Conservation (phyloP, 345 rosid genomes). For the Cochlearia excelsa region DNA sequence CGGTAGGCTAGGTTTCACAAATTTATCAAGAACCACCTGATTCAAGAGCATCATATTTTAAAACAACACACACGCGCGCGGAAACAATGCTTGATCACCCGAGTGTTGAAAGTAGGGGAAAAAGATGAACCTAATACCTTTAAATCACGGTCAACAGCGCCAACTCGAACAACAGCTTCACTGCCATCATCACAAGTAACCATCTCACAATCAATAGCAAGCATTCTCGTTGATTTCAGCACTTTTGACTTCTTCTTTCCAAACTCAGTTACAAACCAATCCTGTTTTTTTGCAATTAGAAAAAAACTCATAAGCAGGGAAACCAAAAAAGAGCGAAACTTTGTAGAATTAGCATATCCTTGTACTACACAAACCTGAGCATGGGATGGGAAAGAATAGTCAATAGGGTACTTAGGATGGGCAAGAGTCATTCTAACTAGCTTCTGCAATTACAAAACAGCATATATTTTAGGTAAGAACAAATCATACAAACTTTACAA, state of each 20-base stretch:
- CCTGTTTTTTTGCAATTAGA: constrained; percentile 39
- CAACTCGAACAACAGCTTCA: constrained; percentile 79
- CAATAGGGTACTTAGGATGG: constrained; percentile 44
- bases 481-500: not conserved
- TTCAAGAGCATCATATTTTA: constrained; percentile 14
- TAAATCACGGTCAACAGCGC: constrained; percentile 67
- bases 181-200: constrained; percentile 91
- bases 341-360: not conserved
- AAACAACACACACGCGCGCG: not conserved
- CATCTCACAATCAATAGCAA: constrained; percentile 98
- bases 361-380: constrained; percentile 49
- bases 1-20: constrained; percentile 64
- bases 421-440: constrained; percentile 65
- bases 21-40: constrained; percentile 76
- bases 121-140: constrained; percentile 37
- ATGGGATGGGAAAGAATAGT: constrained; percentile 57
- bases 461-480: constrained; percentile 26
- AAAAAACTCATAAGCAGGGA: not conserved
- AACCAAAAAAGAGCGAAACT: not conserved
- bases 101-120: not conserved
- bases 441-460: constrained; percentile 65
- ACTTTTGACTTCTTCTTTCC: constrained; percentile 46
- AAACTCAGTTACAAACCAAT: constrained; percentile 58
- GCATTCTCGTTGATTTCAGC: constrained; percentile 44
- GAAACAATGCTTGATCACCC: not conserved